Percentiles rank a stretch among this genome's conserved stretches.
These are phyloP conservation scores for Mucor saturninus DNA, from an alignment of 371 early-diverging fungal genomes.

Conservation along the genomic window DNA sequence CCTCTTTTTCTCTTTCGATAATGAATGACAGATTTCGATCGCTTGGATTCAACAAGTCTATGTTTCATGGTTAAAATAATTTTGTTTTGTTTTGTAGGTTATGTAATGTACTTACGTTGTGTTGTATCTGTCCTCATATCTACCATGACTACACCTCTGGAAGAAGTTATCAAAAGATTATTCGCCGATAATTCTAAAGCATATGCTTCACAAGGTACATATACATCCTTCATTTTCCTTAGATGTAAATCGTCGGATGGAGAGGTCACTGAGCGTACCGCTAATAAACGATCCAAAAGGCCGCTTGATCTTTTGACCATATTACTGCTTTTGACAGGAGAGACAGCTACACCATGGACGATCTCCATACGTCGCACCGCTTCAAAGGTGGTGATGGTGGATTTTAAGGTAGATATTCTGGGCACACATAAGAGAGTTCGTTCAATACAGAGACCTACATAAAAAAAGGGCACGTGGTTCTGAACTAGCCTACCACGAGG, in stretches of 20 bases:
- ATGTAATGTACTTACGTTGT: slow-evolving; percentile 38
- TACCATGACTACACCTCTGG: slow-evolving; percentile 48
- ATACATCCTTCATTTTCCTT: slow-evolving; percentile 41
- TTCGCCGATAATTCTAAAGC: slow-evolving; percentile 42
- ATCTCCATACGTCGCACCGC: slow-evolving; percentile 25
- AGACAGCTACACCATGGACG: not conserved
- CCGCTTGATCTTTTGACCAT: slow-evolving; percentile 6
- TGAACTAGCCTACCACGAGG: slow-evolving; percentile 38
- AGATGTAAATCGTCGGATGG: slow-evolving; percentile 32
- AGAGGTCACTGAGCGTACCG: slow-evolving; percentile 1
- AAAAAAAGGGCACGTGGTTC: slow-evolving; percentile 46
- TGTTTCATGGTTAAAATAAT: not conserved
- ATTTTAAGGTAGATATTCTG: slow-evolving; percentile 38
- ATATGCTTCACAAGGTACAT: slow-evolving; percentile 51
- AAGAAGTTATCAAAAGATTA: slow-evolving; percentile 50
- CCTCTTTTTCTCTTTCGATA: slow-evolving; percentile 47
- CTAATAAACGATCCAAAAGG: slow-evolving; percentile 5
- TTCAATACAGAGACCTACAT: slow-evolving; percentile 41
- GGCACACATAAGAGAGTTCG: slow-evolving; percentile 49
- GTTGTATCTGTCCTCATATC: slow-evolving; percentile 51
- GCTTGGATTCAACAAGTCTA: slow-evolving; percentile 47
- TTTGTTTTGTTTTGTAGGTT: not conserved
- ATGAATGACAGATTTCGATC: slow-evolving; percentile 46
- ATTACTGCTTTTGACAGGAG: not conserved
- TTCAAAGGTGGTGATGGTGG: slow-evolving; percentile 39